phyloP scores from a whole-genome alignment of 1,139 yeast species.

The Yamadazyma friedrichii region DNA sequence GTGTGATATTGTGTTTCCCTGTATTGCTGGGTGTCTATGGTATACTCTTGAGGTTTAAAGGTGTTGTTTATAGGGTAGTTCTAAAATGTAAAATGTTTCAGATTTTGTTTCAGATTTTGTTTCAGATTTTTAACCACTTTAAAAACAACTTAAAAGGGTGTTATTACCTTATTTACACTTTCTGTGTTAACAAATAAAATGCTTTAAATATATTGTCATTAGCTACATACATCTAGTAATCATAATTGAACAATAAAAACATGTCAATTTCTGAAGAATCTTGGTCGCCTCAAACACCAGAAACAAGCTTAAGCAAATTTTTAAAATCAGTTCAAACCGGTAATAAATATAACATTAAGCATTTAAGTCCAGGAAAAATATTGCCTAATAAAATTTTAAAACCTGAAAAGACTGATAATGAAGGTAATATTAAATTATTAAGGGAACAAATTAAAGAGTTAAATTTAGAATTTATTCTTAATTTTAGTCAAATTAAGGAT shows the following conservation, averaged over 20 bases:
- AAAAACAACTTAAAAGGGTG: background rate
- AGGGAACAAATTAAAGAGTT: conserved; percentile 2
- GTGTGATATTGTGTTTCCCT: too few relatives aligned
- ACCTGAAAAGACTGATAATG: background rate
- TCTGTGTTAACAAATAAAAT: too few relatives aligned
- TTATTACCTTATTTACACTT: too few relatives aligned
- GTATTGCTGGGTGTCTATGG: too few relatives aligned
- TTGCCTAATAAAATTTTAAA: background rate
- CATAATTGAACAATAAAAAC: background rate
- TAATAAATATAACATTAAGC: conserved; percentile 7
- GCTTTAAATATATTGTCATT: too few relatives aligned
- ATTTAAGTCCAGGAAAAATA: background rate
- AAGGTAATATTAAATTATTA: background rate
- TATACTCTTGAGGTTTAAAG: too few relatives aligned
- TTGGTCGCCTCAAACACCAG: too few relatives aligned
- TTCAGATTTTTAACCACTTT: conserved; percentile 2
- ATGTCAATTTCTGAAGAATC: too few relatives aligned
- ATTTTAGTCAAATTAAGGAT: conserved; percentile 6
- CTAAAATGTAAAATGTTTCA: too few relatives aligned
- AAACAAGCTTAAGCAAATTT: conserved; percentile 2
- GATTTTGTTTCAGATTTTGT: conserved; percentile 5
- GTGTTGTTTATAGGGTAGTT: too few relatives aligned
- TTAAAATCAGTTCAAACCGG: conserved; percentile 6
- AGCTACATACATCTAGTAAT: too few relatives aligned
- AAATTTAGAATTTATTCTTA: background rate